Conservation (phyloP, 164 flowering plant species). For the Nymphaea thermarum region DNA sequence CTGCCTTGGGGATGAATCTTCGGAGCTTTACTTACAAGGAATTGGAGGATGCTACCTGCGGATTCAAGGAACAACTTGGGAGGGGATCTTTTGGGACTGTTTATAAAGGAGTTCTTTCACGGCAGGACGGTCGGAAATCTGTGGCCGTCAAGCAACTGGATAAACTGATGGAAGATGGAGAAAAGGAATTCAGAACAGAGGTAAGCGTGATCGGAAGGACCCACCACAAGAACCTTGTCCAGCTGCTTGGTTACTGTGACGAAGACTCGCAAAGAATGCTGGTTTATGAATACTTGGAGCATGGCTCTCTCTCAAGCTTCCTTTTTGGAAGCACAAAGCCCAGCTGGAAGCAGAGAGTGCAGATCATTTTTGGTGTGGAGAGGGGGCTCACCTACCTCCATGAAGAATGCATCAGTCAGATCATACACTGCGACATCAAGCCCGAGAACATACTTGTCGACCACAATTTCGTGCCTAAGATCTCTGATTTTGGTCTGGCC, state of each 20-base stretch:
- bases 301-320: slow-evolving; percentile 12
- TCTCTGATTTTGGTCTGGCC: slow-evolving; percentile 11
- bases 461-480: slow-evolving; percentile 4
- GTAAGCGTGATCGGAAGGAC: slow-evolving; percentile 8
- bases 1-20: background rate
- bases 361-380: slow-evolving; percentile 7
- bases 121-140: background rate
- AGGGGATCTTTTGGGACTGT: slow-evolving; percentile 9
- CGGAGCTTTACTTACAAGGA: slow-evolving; percentile 5
- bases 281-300: slow-evolving; percentile 10
- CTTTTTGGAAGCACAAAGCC: slow-evolving; percentile 7
- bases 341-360: slow-evolving; percentile 6
- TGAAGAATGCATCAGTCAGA: slow-evolving; percentile 11
- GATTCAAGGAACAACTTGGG: slow-evolving; percentile 6
- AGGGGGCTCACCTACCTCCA: slow-evolving; percentile 14
- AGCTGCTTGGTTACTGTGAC: slow-evolving; percentile 9
- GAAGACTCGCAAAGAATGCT: slow-evolving; percentile 8
- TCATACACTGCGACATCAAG: slow-evolving; percentile 15
- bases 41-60: slow-evolving; percentile 5
- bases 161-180: slow-evolving; percentile 3
- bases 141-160: slow-evolving; percentile 12
- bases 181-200: slow-evolving; percentile 11
- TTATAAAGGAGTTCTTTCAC: slow-evolving; percentile 4
- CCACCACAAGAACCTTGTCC: slow-evolving; percentile 14
- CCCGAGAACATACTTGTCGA: slow-evolving; percentile 10